phyloP scores from a whole-genome alignment of 1,284 basidiomycete genomes.

The Boletus subluridellus region DNA sequence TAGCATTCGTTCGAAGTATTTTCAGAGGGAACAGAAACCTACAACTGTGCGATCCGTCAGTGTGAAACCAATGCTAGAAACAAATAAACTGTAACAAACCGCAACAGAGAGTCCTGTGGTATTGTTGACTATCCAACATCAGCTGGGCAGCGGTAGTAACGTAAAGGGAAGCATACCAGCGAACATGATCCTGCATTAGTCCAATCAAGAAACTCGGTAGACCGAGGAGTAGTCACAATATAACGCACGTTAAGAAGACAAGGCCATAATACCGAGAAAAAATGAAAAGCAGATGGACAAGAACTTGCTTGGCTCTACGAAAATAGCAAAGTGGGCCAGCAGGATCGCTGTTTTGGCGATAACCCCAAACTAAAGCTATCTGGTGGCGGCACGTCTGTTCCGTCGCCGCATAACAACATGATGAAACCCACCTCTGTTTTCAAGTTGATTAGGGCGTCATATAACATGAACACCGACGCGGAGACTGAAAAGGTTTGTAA shows the following conservation, averaged over 20 bases:
- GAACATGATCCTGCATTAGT: constrained; percentile 13
- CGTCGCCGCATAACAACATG: not conserved
- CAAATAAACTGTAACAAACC: constrained; percentile 5
- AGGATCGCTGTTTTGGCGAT: not conserved
- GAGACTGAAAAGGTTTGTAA: constrained; percentile 12
- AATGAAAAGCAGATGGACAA: constrained; percentile 19
- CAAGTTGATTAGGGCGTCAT: constrained; percentile 22
- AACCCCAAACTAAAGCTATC: constrained; percentile 22
- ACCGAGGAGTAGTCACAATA: not conserved
- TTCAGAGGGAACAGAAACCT: not conserved
- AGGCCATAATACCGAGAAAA: constrained; percentile 28
- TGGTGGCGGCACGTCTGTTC: not conserved
- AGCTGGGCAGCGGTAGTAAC: not conserved
- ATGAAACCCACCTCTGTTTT: constrained; percentile 13
- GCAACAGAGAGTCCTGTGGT: constrained; percentile 15
- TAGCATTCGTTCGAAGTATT: not conserved
- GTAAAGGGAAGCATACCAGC: constrained; percentile 6
- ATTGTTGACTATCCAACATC: constrained; percentile 19
- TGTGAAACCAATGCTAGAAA: not conserved
- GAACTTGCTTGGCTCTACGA: not conserved
- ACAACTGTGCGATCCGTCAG: constrained; percentile 17
- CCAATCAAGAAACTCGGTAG: not conserved
- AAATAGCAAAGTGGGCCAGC: not conserved
- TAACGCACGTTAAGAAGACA: constrained; percentile 20
- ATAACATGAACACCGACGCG: constrained; percentile 17